phyloP scores from a whole-genome alignment of 2,329 filamentous ascomycete species.

The Zymoseptoria ardabiliae region DNA sequence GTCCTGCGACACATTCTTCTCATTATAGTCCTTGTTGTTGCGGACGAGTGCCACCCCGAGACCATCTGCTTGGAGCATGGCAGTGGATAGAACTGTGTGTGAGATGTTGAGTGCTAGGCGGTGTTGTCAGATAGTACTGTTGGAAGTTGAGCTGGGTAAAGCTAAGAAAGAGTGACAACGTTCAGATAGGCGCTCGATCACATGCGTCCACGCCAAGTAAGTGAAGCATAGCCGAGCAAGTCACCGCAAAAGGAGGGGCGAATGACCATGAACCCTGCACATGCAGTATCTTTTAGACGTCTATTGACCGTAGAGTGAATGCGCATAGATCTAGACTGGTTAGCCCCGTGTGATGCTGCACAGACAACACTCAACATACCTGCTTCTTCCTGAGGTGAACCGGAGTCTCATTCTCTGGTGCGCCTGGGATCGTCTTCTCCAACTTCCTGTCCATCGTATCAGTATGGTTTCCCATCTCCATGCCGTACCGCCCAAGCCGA shows the following conservation, averaged over 20 bases:
- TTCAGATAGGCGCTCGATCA: neutral
- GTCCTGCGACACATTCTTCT: neutral
- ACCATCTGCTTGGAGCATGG: neutral
- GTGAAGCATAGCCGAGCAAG: neutral
- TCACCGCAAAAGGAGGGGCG: neutral
- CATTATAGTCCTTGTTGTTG: neutral
- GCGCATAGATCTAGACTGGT: constrained; percentile 2
- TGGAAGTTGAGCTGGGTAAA: neutral
- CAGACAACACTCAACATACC: constrained; percentile 21
- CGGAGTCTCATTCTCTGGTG: constrained; percentile 42
- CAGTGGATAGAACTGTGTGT: neutral
- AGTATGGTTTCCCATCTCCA: neutral
- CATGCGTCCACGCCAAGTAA: neutral
- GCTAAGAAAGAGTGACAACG: neutral
- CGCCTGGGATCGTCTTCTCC: constrained; percentile 46
- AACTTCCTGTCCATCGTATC: constrained; percentile 33
- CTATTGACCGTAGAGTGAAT: constrained; percentile 9
- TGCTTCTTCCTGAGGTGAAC: constrained; percentile 44
- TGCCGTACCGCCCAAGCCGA: constrained; percentile 14
- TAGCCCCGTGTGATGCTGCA: neutral
- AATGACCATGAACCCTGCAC: neutral
- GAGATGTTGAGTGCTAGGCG: neutral
- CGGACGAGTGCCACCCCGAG: neutral
- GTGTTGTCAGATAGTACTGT: neutral
- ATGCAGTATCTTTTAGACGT: constrained; percentile 4